Base-by-base conservation (phyloP, 176 grass and related monocot species). In the Thalia dealbata region DNA sequence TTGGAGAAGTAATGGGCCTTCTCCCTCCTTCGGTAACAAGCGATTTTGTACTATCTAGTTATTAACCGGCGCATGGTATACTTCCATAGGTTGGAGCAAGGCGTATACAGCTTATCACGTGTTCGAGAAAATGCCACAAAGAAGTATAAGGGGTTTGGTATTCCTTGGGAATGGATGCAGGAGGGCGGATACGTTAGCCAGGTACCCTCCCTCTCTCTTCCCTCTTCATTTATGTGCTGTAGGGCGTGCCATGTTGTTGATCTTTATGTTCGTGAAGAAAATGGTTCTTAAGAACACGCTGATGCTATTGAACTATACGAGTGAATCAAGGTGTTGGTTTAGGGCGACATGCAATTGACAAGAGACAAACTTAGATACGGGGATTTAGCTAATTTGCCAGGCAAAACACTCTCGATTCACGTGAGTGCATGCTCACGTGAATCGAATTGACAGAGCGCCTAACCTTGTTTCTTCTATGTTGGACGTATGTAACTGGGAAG, bases 151-250 rank as follows among this genome's bases (percentile, higher is more conserved):
- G 81, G 95, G 50, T 99, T 95, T 73, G 72, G 78, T 71, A 99
- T 99, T 78, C 90, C 95, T 21, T 91, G 79, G 58, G 88, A 87
- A 59, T 99, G 95, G 95, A 95, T 99, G 90, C 83, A 78, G 76
- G 95, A 99, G 75, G 19, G 70, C 32, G 88, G 85, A 75, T 83
- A 95, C 62, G 84, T 88, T 7, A 85, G 77, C 73, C 85, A 91
- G 95, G 95, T 99, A 89, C 50, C 52, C 11, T 48, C 11, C 45
- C 45, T 48, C 3, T 44, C 9, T 44, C 42, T 6, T n/a, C 65
- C 43, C 7, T 43, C 30, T 43, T 18, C 16, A 32, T 18, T 1
- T 3, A 14, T 64, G 28, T 32, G 25, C 4, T 27, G 3, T 64
- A 15, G n/a, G n/a, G 11, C 3, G 13, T 15, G 14, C 13, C 19